A percentile compares a stretch with the other conserved stretches of the same genome.
These are phyloP conservation scores for Cinchona pubescens DNA, from an alignment of 257 asterid species.

Conservation along the genomic window DNA sequence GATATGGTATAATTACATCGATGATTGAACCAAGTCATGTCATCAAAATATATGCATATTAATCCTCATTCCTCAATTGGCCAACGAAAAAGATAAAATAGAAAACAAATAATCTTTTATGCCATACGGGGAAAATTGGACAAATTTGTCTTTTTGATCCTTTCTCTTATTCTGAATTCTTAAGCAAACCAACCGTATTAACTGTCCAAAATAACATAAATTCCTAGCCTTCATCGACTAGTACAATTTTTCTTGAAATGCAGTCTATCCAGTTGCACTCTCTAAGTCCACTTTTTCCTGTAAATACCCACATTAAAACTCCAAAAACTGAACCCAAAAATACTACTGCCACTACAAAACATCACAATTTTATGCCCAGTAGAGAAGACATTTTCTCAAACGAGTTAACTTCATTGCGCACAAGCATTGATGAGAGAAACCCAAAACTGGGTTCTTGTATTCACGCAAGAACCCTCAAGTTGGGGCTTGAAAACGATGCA, in stretches of 20 bases:
- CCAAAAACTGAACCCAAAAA: background rate
- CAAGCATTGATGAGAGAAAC: constrained; percentile 26
- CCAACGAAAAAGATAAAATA: no score
- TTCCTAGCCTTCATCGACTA: background rate
- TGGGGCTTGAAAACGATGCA: constrained; percentile 34
- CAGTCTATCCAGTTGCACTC: background rate
- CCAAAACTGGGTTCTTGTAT: constrained; percentile 33
- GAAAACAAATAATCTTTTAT: no score
- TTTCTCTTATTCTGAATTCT: no score
- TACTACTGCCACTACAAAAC: background rate
- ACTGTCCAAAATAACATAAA: no score
- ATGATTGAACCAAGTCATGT: no score
- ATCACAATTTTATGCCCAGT: constrained; percentile 3
- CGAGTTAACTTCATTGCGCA: constrained; percentile 34
- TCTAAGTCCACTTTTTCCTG: background rate
- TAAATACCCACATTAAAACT: background rate
- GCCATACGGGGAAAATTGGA: no score
- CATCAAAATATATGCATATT: no score
- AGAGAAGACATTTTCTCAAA: constrained; percentile 27
- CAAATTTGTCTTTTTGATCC: no score
- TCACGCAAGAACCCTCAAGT: constrained; percentile 34
- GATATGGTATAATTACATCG: no score
- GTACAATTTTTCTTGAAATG: background rate
- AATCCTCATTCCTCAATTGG: no score
- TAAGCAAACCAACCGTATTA: no score